Base-by-base conservation (phyloP, 2,329 filamentous ascomycete species). In the Trichoderma brevicompactum region DNA sequence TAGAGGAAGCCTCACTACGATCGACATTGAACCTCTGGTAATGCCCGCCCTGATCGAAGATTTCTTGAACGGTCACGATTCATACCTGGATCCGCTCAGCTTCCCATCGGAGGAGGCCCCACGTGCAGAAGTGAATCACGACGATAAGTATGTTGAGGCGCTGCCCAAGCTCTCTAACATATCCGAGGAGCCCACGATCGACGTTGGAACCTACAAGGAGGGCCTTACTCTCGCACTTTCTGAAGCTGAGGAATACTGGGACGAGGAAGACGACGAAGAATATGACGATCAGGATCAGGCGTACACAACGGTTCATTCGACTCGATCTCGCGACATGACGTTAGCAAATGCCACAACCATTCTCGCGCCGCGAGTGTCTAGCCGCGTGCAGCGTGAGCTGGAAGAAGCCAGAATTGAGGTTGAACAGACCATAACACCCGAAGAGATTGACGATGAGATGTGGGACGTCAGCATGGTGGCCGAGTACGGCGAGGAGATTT, bases 401-500 rank as follows among this genome's bases (percentile, higher is more conserved):
- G 88, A 90, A 13, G 77, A 81, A 17, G 85, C 85, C 2, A 89
- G 85, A 72, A 74, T 83, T 7, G 83, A 89, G 67, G 91, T 96
- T 13, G 87, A 92, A 70, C 86, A 89, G 65, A 87, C 85, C 34
- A 84, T 86, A 32, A 88, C 87, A 1, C 76, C 80, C 5, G 91
- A 95, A 65, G 93, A 97, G 65, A 82, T 93, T 50, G 91, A 96
- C 68, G 94, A 97, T 69, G 94, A 98, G 75, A 82, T 85, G 60
- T 96, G 91, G 88, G 95, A 98, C 74, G 92, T 94, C 40, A 97
- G 92, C 75, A 98, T 99, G 95, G 95, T 98, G 58, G 91, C 94
- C 10, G 94, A 98, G 75, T 99, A 99, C 74, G 90, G 91, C 54
- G 92, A 97, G 15, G 95, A 99, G 73, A 98, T 99, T 71, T 97